A percentile compares a stretch with the other conserved stretches of the same genome.
Evolutionary conservation across 129 eudicot species (phyloP).

Genomic region (Rutidosis leptorrhynchoides): DNA sequence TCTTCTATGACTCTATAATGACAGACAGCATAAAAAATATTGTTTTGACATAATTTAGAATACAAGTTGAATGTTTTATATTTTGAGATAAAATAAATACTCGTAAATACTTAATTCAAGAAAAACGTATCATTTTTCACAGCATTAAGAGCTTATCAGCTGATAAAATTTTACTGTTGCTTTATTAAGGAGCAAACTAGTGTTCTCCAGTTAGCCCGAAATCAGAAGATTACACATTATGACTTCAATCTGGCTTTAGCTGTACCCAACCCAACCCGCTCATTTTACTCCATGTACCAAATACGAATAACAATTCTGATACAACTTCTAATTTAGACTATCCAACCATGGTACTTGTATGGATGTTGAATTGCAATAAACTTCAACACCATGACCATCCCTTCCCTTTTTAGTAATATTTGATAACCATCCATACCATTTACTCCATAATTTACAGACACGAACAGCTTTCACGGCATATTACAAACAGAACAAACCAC

Average conservation of each 20-base stretch:
- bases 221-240: too few relatives aligned
- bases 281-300: background rate
- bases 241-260: too few relatives aligned
- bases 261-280: background rate
- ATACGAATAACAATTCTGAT: background rate
- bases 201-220: too few relatives aligned
- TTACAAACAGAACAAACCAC: constrained; percentile 20
- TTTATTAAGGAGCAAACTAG: too few relatives aligned
- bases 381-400: constrained; percentile 15
- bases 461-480: background rate
- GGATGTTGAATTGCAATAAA: background rate
- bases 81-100: background rate
- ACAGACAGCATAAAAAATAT: too few relatives aligned
- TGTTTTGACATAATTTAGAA: too few relatives aligned
- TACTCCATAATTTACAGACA: constrained; percentile 24
- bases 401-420: background rate
- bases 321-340: background rate
- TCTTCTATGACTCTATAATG: too few relatives aligned
- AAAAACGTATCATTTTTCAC: too few relatives aligned
- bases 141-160: too few relatives aligned
- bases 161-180: too few relatives aligned
- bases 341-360: background rate
- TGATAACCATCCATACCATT: constrained; percentile 16
- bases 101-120: too few relatives aligned
- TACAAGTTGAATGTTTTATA: too few relatives aligned